Evolutionary conservation across 2,329 filamentous ascomycete genomes (phyloP).

Genomic region (Hymenoscyphus scutula): DNA sequence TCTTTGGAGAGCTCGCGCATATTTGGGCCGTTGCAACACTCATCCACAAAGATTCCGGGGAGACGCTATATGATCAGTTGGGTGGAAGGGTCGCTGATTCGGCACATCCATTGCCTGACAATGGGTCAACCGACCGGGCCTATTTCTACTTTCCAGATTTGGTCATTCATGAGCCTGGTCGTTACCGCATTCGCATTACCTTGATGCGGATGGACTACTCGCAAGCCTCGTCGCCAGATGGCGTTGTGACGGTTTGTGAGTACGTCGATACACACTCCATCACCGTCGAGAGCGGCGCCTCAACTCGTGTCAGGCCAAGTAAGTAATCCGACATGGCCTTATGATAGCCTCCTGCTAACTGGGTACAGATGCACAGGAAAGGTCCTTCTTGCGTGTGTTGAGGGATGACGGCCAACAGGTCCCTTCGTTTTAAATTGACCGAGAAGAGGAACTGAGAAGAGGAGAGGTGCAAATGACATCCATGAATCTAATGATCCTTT

Average conservation of each 20-base stretch:
- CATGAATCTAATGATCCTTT: neutral
- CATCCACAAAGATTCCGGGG: conserved; percentile 27
- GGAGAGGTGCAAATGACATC: neutral
- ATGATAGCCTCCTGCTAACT: conserved; percentile 17
- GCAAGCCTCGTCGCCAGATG: conserved; percentile 23
- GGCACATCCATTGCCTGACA: conserved; percentile 31
- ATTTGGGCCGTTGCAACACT: conserved; percentile 33
- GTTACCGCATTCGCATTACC: conserved; percentile 31
- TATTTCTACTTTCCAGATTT: conserved; percentile 36
- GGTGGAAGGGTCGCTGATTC: conserved; percentile 32
- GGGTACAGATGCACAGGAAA: conserved; percentile 28
- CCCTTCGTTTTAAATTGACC: conserved; percentile 15
- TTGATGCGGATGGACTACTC: conserved; percentile 35
- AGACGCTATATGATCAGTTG: conserved; percentile 29
- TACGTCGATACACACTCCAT: conserved; percentile 32
- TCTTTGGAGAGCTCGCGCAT: conserved; percentile 31
- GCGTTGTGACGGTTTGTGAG: conserved; percentile 26
- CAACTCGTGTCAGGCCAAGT: conserved; percentile 29
- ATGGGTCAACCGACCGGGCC: conserved; percentile 23
- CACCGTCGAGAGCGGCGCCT: conserved; percentile 25
- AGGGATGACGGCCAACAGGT: conserved; percentile 31
- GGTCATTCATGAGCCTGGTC: conserved; percentile 30
- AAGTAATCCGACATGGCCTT: conserved; percentile 12
- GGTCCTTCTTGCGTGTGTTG: conserved; percentile 30
- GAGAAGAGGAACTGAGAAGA: too few species aligned